Base-by-base conservation (phyloP, 768 basidiomycete species). In the Rossbeevera mucosa region DNA sequence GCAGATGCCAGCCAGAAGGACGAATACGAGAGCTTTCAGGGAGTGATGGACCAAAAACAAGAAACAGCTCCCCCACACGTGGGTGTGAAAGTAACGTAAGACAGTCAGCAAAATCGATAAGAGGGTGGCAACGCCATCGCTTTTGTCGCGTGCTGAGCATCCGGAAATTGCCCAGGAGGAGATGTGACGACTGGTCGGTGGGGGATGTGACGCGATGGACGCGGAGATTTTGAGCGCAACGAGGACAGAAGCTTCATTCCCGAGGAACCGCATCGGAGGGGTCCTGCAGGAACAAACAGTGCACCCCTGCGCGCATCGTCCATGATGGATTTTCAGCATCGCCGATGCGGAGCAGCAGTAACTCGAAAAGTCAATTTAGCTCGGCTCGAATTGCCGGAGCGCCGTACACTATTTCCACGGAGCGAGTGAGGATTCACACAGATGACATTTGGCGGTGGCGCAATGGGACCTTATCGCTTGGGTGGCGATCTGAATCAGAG, bases 61-160 rank as follows among this genome's bases (percentile, higher is more conserved):
- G 42, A 41, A 50, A 58, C 41, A 20, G 48, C 29, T 48, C 38
- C 42, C 45, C 31, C 44, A 46, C 48, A 59, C 41, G 45, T 29
- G 25, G 33, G 49, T 58, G 59, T 46, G 59, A 62, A 51, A 45
- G 22, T 47, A 41, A 56, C 57, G 57, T 58, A 56, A 58, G 2
- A 26, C 13, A 29, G n/a, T 24, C n/a, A n/a, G n/a, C n/a, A n/a
- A n/a, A n/a, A n/a, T n/a, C 26, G 55, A 58, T 59, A 44, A 58
- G 38, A 33, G 47, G 13, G 45, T 48, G 52, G 49, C n/a, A 42
- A 33, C 36, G 45, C 42, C 52, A 44, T 49, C 18, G 18, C 3
- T 44, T 38, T 46, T n/a, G 57, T 48, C 56, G 36, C 5, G 36
- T 25, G 9, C 49, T 22, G 47, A 30, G 24, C 43, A 48, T 25